A percentile compares a stretch with the other conserved stretches of the same genome.
Conservation (phyloP, 768 basidiomycete genomes). For the Amanita rubescens region DNA sequence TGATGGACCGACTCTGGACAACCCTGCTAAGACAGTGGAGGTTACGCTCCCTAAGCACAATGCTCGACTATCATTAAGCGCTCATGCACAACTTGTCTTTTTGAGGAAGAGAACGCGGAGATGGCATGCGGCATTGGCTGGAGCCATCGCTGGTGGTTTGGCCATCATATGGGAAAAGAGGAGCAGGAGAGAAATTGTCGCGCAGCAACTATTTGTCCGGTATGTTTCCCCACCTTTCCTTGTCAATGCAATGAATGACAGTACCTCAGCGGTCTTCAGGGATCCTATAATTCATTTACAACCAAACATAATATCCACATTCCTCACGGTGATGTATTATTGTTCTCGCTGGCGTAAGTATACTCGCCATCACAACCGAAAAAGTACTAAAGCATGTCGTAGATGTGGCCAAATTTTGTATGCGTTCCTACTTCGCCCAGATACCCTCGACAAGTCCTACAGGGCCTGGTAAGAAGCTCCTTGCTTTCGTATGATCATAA, state of each 20-base stretch:
- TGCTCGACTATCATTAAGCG: conserved; percentile 53
- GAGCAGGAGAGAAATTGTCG: conserved; percentile 56
- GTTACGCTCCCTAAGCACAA: conserved; percentile 27
- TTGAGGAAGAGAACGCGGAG: conserved; percentile 58
- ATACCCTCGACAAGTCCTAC: conserved; percentile 79
- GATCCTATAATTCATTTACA: conserved; percentile 76
- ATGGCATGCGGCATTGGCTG: conserved; percentile 80
- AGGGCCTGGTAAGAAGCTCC: conserved; percentile 48
- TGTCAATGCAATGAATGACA: background rate
- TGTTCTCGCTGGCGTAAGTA: conserved; percentile 69
- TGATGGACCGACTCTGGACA: conserved; percentile 18
- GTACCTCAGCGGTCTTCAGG: conserved; percentile 70
- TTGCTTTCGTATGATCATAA: background rate
- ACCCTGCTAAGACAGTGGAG: conserved; percentile 18
- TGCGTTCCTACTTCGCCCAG: conserved; percentile 67
- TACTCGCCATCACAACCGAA: background rate
- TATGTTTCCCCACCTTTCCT: conserved; percentile 22
- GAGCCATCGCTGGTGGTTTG: conserved; percentile 63
- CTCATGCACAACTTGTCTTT: conserved; percentile 55
- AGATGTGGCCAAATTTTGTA: conserved; percentile 88
- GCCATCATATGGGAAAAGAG: conserved; percentile 75
- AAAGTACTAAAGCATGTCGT: background rate
- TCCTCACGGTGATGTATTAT: conserved; percentile 76
- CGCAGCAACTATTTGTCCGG: conserved; percentile 89
- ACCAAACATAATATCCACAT: conserved; percentile 58